phyloP scores from a whole-genome alignment of 176 grass and related monocot species.

The Carex pumila region DNA sequence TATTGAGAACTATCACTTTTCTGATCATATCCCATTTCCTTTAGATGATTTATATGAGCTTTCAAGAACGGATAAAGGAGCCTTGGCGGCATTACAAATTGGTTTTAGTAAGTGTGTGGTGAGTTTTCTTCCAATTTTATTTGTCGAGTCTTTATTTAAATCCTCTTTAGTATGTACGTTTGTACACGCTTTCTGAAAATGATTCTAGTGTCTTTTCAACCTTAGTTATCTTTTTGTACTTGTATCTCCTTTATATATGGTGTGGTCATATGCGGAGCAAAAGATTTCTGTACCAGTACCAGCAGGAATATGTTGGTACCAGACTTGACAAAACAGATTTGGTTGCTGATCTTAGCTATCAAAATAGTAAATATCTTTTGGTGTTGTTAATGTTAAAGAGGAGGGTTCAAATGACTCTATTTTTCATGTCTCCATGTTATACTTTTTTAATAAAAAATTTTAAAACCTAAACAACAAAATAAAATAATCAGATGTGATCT shows the following conservation, averaged over 20 bases:
- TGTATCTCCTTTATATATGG: not conserved
- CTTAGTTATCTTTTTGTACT: not conserved
- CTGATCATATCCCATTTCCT: not conserved
- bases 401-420: not conserved
- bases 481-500: not conserved
- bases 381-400: not conserved
- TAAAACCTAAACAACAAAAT: not conserved
- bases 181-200: not conserved
- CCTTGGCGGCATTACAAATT: conserved; percentile 48
- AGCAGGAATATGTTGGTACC: not conserved
- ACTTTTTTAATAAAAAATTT: not conserved
- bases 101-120: conserved; percentile 89
- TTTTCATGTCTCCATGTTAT: not conserved
- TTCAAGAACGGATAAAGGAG: conserved; percentile 43
- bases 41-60: conserved; percentile 49
- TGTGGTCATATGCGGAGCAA: not conserved
- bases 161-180: not conserved
- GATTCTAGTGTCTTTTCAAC: not conserved
- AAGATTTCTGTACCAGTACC: not conserved
- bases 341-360: not conserved
- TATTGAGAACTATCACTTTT: not conserved
- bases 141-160: not conserved
- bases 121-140: conserved; percentile 18
- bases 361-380: not conserved
- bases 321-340: not conserved